These are phyloP conservation scores for Puccinia coronata DNA, from an alignment of 1,284 basidiomycete species.

Conservation along the genomic window DNA sequence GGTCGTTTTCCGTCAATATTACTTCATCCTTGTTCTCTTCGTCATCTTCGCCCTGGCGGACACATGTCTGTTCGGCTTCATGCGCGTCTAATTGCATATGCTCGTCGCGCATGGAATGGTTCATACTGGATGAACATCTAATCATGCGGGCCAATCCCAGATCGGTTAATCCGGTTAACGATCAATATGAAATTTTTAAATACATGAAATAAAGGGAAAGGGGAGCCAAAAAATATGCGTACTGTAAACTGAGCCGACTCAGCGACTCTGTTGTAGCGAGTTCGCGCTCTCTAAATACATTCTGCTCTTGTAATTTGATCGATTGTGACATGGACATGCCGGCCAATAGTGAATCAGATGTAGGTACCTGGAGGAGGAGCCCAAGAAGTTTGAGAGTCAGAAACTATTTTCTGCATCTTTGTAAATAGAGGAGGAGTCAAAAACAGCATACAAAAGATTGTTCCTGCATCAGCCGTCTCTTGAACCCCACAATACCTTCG, in stretches of 20 bases:
- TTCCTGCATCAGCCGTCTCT: constrained; percentile 22
- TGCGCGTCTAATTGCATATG: neutral
- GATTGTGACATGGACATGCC: constrained; percentile 37
- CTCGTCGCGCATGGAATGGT: too few relatives aligned
- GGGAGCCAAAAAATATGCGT: neutral
- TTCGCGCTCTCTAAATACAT: neutral
- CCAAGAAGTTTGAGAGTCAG: neutral
- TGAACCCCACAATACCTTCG: constrained; percentile 36
- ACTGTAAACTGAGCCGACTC: constrained; percentile 4
- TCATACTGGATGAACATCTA: too few relatives aligned
- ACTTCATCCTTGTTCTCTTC: constrained; percentile 18
- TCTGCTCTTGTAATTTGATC: constrained; percentile 33
- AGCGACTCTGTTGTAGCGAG: constrained; percentile 9
- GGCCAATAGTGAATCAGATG: constrained; percentile 23
- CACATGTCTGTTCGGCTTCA: neutral
- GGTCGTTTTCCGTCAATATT: constrained; percentile 4
- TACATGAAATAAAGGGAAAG: neutral
- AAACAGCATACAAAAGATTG: constrained; percentile 1
- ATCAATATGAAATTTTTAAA: too few relatives aligned
- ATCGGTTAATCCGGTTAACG: too few relatives aligned
- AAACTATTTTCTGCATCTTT: neutral
- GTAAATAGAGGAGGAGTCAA: neutral
- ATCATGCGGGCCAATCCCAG: too few relatives aligned
- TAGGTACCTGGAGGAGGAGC: neutral
- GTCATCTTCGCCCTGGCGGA: neutral